Percentiles rank a stretch among this genome's conserved stretches.
phyloP scores from a whole-genome alignment of 352 stramenopile genomes.

The Globisporangium splendens region DNA sequence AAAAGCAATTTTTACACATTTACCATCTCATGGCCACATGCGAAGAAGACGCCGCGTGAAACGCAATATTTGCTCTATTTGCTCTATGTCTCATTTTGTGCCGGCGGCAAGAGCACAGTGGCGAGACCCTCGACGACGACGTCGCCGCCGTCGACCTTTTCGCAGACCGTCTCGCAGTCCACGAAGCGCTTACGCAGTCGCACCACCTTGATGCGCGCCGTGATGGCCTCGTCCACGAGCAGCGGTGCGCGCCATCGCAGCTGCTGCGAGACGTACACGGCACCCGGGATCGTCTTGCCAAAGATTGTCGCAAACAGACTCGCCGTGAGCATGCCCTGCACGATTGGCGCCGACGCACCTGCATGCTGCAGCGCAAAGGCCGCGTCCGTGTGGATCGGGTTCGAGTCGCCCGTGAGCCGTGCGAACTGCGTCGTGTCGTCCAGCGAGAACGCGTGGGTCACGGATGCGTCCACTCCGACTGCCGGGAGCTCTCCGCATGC shows the following conservation, averaged over 20 bases:
- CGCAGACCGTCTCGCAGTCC: conserved; percentile 66
- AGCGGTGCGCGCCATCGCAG: conserved; percentile 64
- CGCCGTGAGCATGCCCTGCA: conserved; percentile 77
- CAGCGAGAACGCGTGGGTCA: conserved; percentile 60
- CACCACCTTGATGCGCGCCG: conserved; percentile 56
- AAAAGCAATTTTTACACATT: too few relatives aligned
- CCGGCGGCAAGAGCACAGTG: conserved; percentile 54
- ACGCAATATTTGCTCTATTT: neutral
- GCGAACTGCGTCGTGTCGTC: conserved; percentile 64
- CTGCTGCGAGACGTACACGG: conserved; percentile 72
- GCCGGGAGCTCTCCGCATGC: conserved; percentile 32
- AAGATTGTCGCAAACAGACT: conserved; percentile 86
- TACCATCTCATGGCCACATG: neutral
- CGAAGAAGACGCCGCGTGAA: neutral
- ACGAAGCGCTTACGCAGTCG: conserved; percentile 65
- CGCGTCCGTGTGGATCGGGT: conserved; percentile 73
- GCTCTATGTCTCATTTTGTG: neutral
- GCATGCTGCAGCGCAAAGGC: conserved; percentile 24
- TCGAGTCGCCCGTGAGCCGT: conserved; percentile 60
- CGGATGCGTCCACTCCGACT: conserved; percentile 51
- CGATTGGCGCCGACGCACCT: conserved; percentile 37
- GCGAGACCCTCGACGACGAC: conserved; percentile 67
- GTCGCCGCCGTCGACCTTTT: conserved; percentile 37
- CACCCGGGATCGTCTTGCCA: conserved; percentile 58
- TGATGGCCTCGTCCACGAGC: conserved; percentile 57